A percentile compares a stretch with the other conserved stretches of the same genome.
phyloP scores from a whole-genome alignment of 768 basidiomycete genomes.

The Leccinum longicurvipes region DNA sequence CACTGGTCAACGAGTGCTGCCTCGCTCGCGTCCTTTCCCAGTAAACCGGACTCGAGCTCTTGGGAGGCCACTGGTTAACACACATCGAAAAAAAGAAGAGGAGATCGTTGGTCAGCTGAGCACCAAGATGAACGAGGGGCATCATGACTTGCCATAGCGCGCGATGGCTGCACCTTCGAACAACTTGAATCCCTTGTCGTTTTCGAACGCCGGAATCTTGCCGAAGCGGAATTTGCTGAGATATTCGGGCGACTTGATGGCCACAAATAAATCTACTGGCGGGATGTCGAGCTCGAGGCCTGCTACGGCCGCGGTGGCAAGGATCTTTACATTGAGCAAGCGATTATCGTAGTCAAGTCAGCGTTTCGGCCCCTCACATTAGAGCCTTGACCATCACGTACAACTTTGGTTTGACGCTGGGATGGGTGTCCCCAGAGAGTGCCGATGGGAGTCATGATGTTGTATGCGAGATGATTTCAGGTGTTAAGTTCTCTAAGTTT shows the following conservation, averaged over 20 bases:
- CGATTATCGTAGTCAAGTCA: background rate
- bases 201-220: constrained; percentile 28
- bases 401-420: constrained; percentile 29
- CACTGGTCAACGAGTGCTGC: constrained; percentile 31
- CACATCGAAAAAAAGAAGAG: background rate
- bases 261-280: constrained; percentile 22
- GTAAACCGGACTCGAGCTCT: constrained; percentile 24
- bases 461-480: background rate
- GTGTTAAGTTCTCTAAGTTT: background rate
- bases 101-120: background rate
- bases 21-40: constrained; percentile 22
- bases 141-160: constrained; percentile 20
- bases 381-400: constrained; percentile 12
- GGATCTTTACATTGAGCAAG: constrained; percentile 17
- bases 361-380: too few relatives aligned
- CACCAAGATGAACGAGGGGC: background rate
- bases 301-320: constrained; percentile 20
- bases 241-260: constrained; percentile 26
- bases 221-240: constrained; percentile 29
- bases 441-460: constrained; percentile 28
- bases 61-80: constrained; percentile 20
- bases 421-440: constrained; percentile 22
- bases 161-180: constrained; percentile 30
- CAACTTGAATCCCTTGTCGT: constrained; percentile 19
- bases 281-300: constrained; percentile 27